These are phyloP conservation scores for Nannizziopsis arthrosporioides DNA, from an alignment of 2,329 filamentous ascomycete species.

Conservation along the genomic window DNA sequence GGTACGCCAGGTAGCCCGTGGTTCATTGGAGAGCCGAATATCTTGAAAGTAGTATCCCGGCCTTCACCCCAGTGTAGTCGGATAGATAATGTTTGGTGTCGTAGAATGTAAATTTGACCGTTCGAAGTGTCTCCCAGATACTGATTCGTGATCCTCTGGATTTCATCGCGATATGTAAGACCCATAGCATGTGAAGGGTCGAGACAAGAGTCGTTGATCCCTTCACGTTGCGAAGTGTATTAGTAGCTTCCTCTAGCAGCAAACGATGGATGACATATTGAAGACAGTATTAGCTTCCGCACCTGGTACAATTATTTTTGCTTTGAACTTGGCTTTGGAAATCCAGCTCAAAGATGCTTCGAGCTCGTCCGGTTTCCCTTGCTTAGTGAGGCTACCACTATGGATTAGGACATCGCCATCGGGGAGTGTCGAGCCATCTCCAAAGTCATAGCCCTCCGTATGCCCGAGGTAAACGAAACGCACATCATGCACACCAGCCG, in stretches of 20 bases:
- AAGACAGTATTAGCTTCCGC: background rate
- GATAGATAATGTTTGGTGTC: no score
- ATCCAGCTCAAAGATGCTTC: constrained; percentile 44
- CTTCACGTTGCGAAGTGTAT: no score
- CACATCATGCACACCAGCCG: no score
- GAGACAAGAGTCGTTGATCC: no score
- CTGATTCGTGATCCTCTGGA: no score
- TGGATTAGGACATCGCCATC: constrained; percentile 48
- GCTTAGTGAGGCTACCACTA: constrained; percentile 48
- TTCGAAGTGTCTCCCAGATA: no score
- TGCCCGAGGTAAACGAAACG: constrained; percentile 50
- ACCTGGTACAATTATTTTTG: constrained; percentile 47
- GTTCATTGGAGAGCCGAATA: no score
- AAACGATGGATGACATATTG: background rate
- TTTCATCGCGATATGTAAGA: no score
- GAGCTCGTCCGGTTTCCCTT: constrained; percentile 42
- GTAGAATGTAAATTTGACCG: no score
- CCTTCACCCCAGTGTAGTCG: no score
- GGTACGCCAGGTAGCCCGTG: no score
- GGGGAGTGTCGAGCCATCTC: constrained; percentile 41
- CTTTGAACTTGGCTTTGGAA: constrained; percentile 41
- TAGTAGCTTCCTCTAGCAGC: background rate
- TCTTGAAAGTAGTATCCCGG: constrained; percentile 39
- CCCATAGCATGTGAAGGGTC: no score
- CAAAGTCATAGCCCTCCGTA: constrained; percentile 44